Base-by-base conservation (phyloP, 1,139 yeast genomes). In the Nakaseomyces bracarensis region DNA sequence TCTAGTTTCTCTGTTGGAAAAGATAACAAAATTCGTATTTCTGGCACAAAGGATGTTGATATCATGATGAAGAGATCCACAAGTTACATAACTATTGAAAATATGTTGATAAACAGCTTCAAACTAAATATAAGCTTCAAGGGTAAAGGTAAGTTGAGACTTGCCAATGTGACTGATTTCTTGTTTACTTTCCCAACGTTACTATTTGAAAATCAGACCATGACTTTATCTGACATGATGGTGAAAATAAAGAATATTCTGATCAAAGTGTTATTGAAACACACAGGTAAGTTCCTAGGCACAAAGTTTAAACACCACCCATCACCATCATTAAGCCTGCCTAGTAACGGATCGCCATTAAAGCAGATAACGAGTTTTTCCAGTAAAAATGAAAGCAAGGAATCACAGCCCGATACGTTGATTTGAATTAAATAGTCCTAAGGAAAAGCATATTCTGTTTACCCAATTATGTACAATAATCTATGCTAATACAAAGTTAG, bases 81-180 rank as follows among this genome's bases (percentile, higher is more conserved):
- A 31, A 71, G 71, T 45, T 79, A 69, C 53, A 64, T 78, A 53
- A 75, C 78, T 52, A 71, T 81, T 44, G 70, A 72, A 23, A 63
- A 70, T 8, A 64, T 81, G 48, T 64, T 60, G 18, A 53, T 80
- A 15, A 66, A 68, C 42, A 68, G 75, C 10, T 67, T 75, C 29
- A 60, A 68, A 2, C 55, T 81, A 20, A 69, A 70, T 61, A 69
- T 81, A 19, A 78, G 86, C 3, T 72, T 78, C 46, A 73, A 71
- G 50, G 77, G 82, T 38, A 68, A 67, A 38, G 86, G 87, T 0
- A 67, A 72, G 29, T 68, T 67, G 54, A 65, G 80, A 46, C 53
- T 79, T 44, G 69, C 79, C 43, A 81, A 81, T 55, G 86, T 82
- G 3, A 70, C 75, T 27, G 70, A 76, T 50, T 77, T 82, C 48